phyloP scores from a whole-genome alignment of 306 rosid species.

The Astragalus glycyphyllos region DNA sequence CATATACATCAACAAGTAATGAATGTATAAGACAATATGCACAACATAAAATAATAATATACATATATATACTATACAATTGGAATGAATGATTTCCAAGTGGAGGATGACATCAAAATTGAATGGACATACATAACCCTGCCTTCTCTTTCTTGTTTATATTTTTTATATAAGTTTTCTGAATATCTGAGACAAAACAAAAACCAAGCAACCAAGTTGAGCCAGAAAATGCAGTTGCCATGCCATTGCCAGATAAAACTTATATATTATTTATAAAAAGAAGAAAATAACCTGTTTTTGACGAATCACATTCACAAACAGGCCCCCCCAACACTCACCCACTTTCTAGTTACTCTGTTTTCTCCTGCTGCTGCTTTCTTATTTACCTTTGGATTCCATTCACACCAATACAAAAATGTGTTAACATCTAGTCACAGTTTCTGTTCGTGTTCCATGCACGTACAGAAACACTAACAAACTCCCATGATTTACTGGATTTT shows the following conservation, averaged over 20 bases:
- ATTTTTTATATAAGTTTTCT: neutral
- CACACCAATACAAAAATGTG: slow-evolving; percentile 6
- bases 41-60: no score
- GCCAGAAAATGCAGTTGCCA: slow-evolving; percentile 35
- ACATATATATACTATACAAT: no score
- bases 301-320: slow-evolving; percentile 29
- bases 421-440: no score
- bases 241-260: slow-evolving; percentile 28
- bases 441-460: neutral
- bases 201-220: slow-evolving; percentile 44
- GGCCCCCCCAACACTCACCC: slow-evolving; percentile 5
- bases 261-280: neutral
- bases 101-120: slow-evolving; percentile 66
- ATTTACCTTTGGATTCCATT: neutral
- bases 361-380: neutral
- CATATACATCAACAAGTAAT: no score
- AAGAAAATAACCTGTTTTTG: slow-evolving; percentile 10
- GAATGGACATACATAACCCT: slow-evolving; percentile 45
- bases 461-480: neutral
- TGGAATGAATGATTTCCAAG: neutral
- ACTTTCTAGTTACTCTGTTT: neutral
- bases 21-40: no score
- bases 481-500: slow-evolving; percentile 30
- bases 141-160: neutral
- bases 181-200: slow-evolving; percentile 42